These are phyloP conservation scores for Penicillium pancosmium DNA, from an alignment of 495 filamentous ascomycete species.

Conservation along the genomic window DNA sequence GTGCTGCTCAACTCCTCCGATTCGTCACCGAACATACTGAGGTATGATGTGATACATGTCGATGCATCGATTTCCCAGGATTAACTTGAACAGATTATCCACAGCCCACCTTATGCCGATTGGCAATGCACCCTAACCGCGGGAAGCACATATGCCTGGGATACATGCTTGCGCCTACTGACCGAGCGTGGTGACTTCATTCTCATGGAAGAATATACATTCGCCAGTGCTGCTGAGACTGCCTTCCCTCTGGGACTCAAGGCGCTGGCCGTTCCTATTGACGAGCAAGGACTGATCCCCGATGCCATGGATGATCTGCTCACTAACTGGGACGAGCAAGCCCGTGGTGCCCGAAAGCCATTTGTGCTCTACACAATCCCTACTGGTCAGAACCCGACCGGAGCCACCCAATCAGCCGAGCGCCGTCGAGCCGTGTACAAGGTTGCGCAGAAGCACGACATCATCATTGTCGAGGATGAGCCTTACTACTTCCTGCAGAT, in stretches of 20 bases:
- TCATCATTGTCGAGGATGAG: slow-evolving; percentile 92
- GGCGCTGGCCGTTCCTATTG: slow-evolving; percentile 73
- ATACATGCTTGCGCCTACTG: slow-evolving; percentile 78
- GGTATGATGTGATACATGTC: slow-evolving; percentile 14
- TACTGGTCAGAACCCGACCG: slow-evolving; percentile 91
- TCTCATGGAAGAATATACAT: slow-evolving; percentile 86
- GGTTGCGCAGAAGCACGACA: slow-evolving; percentile 77
- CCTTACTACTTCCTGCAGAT: slow-evolving; percentile 99
- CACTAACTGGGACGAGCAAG: slow-evolving; percentile 61
- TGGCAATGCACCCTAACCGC: slow-evolving; percentile 77
- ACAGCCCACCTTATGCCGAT: slow-evolving; percentile 66
- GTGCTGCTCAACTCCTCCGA: slow-evolving; percentile 81
- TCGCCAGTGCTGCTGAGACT: slow-evolving; percentile 79
- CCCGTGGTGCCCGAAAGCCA: slow-evolving; percentile 67
- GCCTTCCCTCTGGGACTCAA: slow-evolving; percentile 74
- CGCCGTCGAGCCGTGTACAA: slow-evolving; percentile 73
- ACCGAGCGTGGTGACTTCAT: slow-evolving; percentile 70
- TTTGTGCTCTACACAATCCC: slow-evolving; percentile 58
- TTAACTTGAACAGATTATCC: slow-evolving; percentile 36
- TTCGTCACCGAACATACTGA: slow-evolving; percentile 95
- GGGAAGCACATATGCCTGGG: slow-evolving; percentile 78
- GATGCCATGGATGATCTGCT: slow-evolving; percentile 67
- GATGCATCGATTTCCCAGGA: not conserved
- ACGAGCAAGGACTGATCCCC: slow-evolving; percentile 76
- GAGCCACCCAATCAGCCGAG: slow-evolving; percentile 70